Evolutionary conservation across 805 yeast species (phyloP).

Genomic region (Debaryomyces tyrocola): DNA sequence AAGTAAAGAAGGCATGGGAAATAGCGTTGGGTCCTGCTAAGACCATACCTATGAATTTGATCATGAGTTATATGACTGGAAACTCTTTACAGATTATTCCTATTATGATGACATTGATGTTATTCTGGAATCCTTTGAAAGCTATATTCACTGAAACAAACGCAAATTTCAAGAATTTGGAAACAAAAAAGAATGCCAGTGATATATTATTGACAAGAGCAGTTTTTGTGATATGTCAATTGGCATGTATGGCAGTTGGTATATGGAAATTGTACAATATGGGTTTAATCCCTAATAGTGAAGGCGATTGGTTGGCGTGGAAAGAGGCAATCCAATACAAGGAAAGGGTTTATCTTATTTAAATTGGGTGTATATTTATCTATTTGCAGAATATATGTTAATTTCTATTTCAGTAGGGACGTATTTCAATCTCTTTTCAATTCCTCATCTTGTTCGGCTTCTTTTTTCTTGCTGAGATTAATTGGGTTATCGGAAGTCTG

Average conservation of each 20-base stretch:
- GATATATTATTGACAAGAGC: constrained; percentile 28
- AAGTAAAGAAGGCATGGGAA: constrained; percentile 79
- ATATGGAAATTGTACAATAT: constrained; percentile 79
- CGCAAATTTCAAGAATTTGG: constrained; percentile 51
- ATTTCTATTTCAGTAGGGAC: neutral
- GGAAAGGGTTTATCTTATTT: constrained; percentile 5
- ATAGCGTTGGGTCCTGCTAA: constrained; percentile 81
- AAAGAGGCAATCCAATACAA: constrained; percentile 44
- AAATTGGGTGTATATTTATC: neutral
- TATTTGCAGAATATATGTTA: neutral
- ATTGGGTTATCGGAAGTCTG: too few relatives aligned
- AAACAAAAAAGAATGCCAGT: constrained; percentile 33
- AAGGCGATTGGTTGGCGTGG: constrained; percentile 93
- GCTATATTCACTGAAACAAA: constrained; percentile 62
- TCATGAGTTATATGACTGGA: constrained; percentile 94
- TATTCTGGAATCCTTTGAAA: constrained; percentile 73
- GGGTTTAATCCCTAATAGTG: constrained; percentile 88
- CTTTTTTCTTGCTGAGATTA: too few relatives aligned
- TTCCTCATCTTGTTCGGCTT: too few relatives aligned
- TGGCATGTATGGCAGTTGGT: constrained; percentile 69
- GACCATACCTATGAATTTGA: constrained; percentile 79
- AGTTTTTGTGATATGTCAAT: constrained; percentile 38
- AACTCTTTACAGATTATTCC: constrained; percentile 87
- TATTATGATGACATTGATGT: constrained; percentile 83
- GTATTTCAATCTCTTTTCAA: too few relatives aligned